Evolutionary conservation across 768 basidiomycete species (phyloP), one percentile per base, ranked within the genome.

Genomic region (Thelephora ganbajun): DNA sequence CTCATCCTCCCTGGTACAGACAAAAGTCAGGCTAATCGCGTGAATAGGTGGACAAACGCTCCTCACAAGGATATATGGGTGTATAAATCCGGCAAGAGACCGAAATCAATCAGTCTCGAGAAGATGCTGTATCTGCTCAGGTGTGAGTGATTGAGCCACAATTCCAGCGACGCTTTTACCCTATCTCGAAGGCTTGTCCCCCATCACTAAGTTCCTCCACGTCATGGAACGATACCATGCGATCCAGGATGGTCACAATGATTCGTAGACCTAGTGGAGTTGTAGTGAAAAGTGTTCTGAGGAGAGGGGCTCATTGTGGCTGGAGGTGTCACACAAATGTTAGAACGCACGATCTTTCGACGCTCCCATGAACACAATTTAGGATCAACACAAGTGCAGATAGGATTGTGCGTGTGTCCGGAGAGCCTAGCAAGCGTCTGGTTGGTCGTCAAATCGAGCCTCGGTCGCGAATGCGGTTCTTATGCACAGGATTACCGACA

Each of bases 181-280:
- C 84, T 41, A 87, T 69, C 51, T 88, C 79, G 57, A 91, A 93
- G 16, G 80, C 75, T 49, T 75, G 74, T 11, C 74, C 79, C 9
- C 71, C 78, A 43, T 81, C 76, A 34, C 68, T 77, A 9, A 71
- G 68, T 44, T 85, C 79, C 45, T 79, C 75, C 3, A 71, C 73
- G 35, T 91, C 84, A 54, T 78, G 79, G 33, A 83, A 67, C 43
- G 63, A 64, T n/a, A 80, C 75, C 71, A 92, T 78, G 46, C 69
- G 69, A 58, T 88, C 84, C 12, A 93, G 64, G 33, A 93, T 63
- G 2, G 67, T 64, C 33, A 86, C 68, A 55, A 80, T 81, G 59
- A 90, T 69, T 43, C 80, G 74, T 44, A 71, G 66, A 36, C 85
- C 85, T 42, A 71, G 71, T 48, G 63, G 63, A 13, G 75, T 72